phyloP scores from a whole-genome alignment of 2,329 filamentous ascomycete species.

The Epichloe sibirici region DNA sequence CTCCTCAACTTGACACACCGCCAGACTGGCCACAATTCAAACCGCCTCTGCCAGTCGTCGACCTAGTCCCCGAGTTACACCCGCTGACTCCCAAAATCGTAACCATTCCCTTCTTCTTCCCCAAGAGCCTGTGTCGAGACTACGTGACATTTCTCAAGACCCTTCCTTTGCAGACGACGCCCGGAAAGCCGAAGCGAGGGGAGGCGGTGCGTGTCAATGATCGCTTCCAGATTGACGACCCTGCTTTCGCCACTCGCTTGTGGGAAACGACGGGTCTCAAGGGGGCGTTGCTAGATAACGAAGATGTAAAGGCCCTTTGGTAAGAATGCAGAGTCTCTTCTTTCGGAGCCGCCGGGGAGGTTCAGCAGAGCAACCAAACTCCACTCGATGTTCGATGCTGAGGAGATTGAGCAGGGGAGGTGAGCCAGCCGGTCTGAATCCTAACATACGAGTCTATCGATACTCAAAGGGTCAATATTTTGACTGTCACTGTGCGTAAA shows the following conservation, averaged over 20 bases:
- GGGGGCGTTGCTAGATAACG: constrained; percentile 38
- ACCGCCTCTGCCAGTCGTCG: constrained; percentile 52
- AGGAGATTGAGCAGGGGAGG: constrained; percentile 60
- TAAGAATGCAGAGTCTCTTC: constrained; percentile 18
- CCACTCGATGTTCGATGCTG: neutral
- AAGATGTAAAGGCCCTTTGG: constrained; percentile 30
- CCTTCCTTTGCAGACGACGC: constrained; percentile 65
- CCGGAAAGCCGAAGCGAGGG: constrained; percentile 63
- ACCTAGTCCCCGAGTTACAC: constrained; percentile 48
- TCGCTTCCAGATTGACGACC: constrained; percentile 71
- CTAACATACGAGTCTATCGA: constrained; percentile 81
- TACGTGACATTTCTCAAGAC: constrained; percentile 62
- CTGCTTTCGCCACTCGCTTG: constrained; percentile 57
- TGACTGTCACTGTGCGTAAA: constrained; percentile 71
- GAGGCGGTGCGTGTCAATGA: constrained; percentile 82
- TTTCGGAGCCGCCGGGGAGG: neutral
- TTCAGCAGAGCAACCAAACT: too few species aligned
- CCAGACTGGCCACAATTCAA: constrained; percentile 60
- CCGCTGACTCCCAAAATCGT: constrained; percentile 50
- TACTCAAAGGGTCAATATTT: constrained; percentile 84
- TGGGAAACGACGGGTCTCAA: constrained; percentile 70
- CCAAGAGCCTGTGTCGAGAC: constrained; percentile 58
- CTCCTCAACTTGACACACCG: constrained; percentile 12
- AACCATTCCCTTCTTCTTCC: constrained; percentile 62
- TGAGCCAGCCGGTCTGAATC: constrained; percentile 69